Base-by-base conservation (phyloP, 805 yeast species). In the Candida tallmaniae region DNA sequence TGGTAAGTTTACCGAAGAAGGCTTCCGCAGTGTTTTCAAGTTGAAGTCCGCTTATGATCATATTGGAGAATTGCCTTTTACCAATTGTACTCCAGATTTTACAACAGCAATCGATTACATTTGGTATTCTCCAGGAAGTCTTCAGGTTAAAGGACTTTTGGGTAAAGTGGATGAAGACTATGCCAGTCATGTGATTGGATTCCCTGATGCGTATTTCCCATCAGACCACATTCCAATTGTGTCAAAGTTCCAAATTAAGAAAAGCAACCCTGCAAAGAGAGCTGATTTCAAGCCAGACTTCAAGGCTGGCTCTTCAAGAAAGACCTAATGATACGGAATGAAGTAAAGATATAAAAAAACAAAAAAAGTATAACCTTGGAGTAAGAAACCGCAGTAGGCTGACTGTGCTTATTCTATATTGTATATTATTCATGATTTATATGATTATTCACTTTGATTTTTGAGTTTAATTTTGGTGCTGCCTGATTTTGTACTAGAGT, bases 81-180 rank as follows among this genome's bases (percentile, higher is more conserved):
- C 99, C 5, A 93, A 93, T 60, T 82, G 80, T 60, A 81, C 97
- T 0, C 98, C 99, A 18, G 78, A 83, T 23, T 93, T 93, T 62
- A 87, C 94, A 1, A 88, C 87, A 51, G 89, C 81, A 26, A 86
- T 93, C 62, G 99, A 93, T 64, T 93, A 93, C 56, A 80, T 93
- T 39, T 94, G 97, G 96, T 88, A 84, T 60, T 78, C 96, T 2
- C 83, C 95, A 6, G 70, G 79, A 10, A 69, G 78, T n/a, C 67
- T 93, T 42, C 75, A 80, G 37, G 95, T 93, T 6, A 79, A 79
- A 47, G 97, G 96, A 6, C 63, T 93, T 48, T 65, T 90, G 35
- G 97, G 96, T 18, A 77, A 78, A 47, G 76, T 89, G 27, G 97
- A 90, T 55, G 70, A 70, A 29, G 83, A 82, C 3, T 93, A 93